Conservation (phyloP, 139 green algal genomes). For the Chlorella vulgaris region DNA sequence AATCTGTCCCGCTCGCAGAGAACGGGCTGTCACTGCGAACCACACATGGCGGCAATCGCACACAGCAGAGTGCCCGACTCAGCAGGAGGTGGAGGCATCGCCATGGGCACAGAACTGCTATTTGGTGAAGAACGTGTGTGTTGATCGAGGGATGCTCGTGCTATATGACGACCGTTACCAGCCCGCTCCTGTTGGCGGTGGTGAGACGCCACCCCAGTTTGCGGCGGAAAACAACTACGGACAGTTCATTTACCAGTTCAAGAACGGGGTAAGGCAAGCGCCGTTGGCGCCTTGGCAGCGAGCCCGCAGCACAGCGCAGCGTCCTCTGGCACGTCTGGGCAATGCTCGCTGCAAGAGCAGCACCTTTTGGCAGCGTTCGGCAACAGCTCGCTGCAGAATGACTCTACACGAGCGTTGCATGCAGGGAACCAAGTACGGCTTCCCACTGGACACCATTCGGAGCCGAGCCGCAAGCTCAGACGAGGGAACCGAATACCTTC, state of each 20-base stretch:
- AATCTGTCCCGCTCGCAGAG: too few relatives aligned
- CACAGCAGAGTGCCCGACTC: slow-evolving; percentile 8
- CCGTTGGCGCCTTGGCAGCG: not conserved
- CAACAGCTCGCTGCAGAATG: not conserved
- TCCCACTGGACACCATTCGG: not conserved
- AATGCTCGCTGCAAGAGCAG: too few relatives aligned
- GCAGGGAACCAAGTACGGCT: not conserved
- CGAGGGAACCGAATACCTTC: slow-evolving; percentile 10
- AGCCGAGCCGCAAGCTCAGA: not conserved
- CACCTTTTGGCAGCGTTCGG: not conserved
- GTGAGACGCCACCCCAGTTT: slow-evolving; percentile 10
- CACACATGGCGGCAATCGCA: too few relatives aligned
- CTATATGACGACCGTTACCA: slow-evolving; percentile 21
- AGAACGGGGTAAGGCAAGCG: not conserved
- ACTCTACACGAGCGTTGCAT: not conserved
- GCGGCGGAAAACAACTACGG: not conserved
- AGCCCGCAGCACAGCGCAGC: not conserved
- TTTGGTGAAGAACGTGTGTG: slow-evolving; percentile 9
- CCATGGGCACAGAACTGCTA: slow-evolving; percentile 11
- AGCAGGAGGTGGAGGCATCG: not conserved
- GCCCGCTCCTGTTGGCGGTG: slow-evolving; percentile 1
- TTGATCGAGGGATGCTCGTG: not conserved
- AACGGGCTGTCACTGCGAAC: too few relatives aligned
- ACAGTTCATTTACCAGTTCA: slow-evolving; percentile 16
- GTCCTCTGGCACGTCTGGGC: not conserved